Evolutionary conservation across 345 rosid genomes (phyloP).

Genomic region (Eucalyptus curtisii): DNA sequence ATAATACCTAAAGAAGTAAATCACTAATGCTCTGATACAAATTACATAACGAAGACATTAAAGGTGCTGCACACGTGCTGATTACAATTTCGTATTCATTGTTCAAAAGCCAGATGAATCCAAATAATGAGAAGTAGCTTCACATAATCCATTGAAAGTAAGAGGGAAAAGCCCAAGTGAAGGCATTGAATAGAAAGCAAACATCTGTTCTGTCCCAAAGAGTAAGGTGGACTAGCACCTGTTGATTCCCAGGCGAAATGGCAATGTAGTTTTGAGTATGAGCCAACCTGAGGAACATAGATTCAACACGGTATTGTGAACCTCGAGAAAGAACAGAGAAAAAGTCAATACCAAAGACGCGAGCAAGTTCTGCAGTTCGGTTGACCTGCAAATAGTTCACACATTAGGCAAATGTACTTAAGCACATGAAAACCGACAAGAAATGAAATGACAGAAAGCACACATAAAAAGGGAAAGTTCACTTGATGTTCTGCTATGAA

Average conservation of each 20-base stretch:
- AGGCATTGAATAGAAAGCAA: not conserved
- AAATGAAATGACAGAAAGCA: not conserved
- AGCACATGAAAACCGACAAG: not conserved
- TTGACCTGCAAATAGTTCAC: conserved; percentile 55
- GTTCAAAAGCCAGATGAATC: not conserved
- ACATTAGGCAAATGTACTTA: not conserved
- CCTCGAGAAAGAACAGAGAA: conserved; percentile 99
- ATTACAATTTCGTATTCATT: not conserved
- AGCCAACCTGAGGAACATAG: conserved; percentile 92
- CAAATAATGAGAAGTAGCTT: not conserved
- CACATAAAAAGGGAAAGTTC: not conserved
- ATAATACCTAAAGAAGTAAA: not conserved
- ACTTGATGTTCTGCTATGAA: not conserved
- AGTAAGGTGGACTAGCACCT: conserved; percentile 29
- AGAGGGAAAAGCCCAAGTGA: not conserved
- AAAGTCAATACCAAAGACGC: conserved; percentile 92
- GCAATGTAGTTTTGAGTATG: conserved; percentile 93
- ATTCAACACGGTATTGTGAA: conserved; percentile 95
- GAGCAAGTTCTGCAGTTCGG: conserved; percentile 97
- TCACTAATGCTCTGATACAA: not conserved
- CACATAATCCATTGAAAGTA: not conserved
- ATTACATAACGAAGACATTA: not conserved
- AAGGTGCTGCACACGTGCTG: not conserved
- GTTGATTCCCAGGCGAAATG: conserved; percentile 87
- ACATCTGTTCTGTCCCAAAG: not conserved